Evolutionary conservation across 2,329 filamentous ascomycete species (phyloP), one percentile per base, ranked within the genome.

Genomic region (Aspergillus pseudonomiae): DNA sequence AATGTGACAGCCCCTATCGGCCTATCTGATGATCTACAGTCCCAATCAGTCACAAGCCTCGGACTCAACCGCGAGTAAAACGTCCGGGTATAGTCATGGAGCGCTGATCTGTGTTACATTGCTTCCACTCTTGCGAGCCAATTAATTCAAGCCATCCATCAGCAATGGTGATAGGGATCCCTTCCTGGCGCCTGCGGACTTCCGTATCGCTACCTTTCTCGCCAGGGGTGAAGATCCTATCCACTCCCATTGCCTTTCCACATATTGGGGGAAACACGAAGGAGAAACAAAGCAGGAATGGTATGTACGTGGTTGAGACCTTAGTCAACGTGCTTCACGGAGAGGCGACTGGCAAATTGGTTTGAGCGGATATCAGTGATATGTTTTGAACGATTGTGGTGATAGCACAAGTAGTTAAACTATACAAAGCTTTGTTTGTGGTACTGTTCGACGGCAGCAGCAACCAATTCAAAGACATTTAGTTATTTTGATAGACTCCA

Each of bases 231-330:
- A 34, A 34, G 32, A 34, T 34, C 32, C 32, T 34, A 9, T 34
- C 32, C 32, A 34, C 32, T 34, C 32, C 32, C 32, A 34, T 34
- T 34, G 32, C 32, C 32, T 34, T 34, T 5, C 81, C 81, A 7
- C 81, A 83, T 60, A 77, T 83, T 52, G 83, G 82, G 9, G 82
- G 48, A 28, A 32, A 26, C 24, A 52, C 48, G 12, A 52, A 52
- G 48, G 26, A 32, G 26, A 52, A 52, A 12, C 48, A 52, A n/a
- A 52, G 48, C 19, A 26, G 48, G 12, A 32, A 52, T 32, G 48
- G 48, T 4, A 52, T 52, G 48, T 52, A 30, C 9, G 26, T 52
- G 48, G 48, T 32, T 30, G 26, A 52, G 26, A 32, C 26, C 14
- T 52, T 32, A 10, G 48, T 52, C 2, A 52, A 32, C 19, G 48